These are phyloP conservation scores for Crithidia expoeki DNA, from an alignment of 208 protist genomes.

Conservation along the genomic window DNA sequence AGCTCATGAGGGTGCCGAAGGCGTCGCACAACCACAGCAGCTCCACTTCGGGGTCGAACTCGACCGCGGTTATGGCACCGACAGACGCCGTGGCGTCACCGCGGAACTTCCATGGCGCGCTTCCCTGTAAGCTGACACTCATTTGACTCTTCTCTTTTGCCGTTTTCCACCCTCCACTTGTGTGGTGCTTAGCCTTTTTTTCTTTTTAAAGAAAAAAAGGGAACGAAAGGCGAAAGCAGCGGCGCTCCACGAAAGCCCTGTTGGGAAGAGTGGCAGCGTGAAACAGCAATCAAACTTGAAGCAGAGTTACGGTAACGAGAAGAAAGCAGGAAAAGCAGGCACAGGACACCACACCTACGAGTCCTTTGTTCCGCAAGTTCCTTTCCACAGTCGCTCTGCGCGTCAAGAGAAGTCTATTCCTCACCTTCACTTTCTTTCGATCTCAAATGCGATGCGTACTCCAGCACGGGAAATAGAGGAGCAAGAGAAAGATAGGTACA, in stretches of 20 bases:
- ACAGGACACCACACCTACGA: too few relatives aligned
- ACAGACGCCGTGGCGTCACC: constrained; percentile 67
- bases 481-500: too few relatives aligned
- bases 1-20: constrained; percentile 84
- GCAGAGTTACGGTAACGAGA: too few relatives aligned
- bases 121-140: constrained; percentile 30
- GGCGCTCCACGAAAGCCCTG: too few relatives aligned
- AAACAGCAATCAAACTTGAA: too few relatives aligned
- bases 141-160: constrained; percentile 6
- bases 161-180: neutral
- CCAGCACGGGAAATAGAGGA: too few relatives aligned
- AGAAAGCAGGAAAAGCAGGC: too few relatives aligned
- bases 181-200: neutral
- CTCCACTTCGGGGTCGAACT: constrained; percentile 89
- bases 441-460: neutral
- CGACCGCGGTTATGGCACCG: constrained; percentile 74
- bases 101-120: constrained; percentile 72
- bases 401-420: neutral
- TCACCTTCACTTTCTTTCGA: neutral
- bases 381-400: too few relatives aligned
- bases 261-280: too few relatives aligned
- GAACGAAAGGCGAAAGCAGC: too few relatives aligned
- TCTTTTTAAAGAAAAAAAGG: too few relatives aligned
- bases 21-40: constrained; percentile 86
- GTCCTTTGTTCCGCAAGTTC: too few relatives aligned